phyloP scores from a whole-genome alignment of 352 stramenopile species.

The Blastocystis sp. region DNA sequence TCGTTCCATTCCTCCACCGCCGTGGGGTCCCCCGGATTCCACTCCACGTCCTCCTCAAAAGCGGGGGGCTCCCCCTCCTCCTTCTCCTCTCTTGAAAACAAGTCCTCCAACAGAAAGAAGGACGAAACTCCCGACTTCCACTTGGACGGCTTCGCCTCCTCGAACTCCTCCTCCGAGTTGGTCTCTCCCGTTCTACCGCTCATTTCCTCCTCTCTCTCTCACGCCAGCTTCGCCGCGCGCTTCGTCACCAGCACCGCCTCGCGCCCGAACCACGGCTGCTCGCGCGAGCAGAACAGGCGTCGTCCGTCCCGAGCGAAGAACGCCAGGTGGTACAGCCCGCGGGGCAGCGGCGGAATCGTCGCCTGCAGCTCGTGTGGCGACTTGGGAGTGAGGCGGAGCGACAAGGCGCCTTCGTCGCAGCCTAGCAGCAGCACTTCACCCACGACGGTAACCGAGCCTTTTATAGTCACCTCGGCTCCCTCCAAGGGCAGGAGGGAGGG shows the following conservation, averaged over 20 bases:
- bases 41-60: background rate
- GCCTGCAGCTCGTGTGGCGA: background rate
- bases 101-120: background rate
- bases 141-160: background rate
- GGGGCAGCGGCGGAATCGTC: background rate
- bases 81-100: background rate
- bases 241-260: background rate
- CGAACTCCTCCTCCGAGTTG: background rate
- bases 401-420: background rate
- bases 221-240: background rate
- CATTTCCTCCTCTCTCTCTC: too few relatives aligned
- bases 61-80: background rate
- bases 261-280: slow-evolving; percentile 11
- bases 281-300: background rate
- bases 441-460: background rate
- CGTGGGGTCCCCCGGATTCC: background rate
- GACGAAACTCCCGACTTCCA: background rate
- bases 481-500: background rate
- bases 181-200: too few relatives aligned
- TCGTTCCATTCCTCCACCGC: background rate
- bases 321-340: background rate
- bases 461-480: slow-evolving; percentile 1
- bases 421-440: background rate
- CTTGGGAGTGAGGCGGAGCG: background rate
- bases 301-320: slow-evolving; percentile 4